Conservation (phyloP, 2,329 filamentous ascomycete species). For the Scytalidium lignicola region DNA sequence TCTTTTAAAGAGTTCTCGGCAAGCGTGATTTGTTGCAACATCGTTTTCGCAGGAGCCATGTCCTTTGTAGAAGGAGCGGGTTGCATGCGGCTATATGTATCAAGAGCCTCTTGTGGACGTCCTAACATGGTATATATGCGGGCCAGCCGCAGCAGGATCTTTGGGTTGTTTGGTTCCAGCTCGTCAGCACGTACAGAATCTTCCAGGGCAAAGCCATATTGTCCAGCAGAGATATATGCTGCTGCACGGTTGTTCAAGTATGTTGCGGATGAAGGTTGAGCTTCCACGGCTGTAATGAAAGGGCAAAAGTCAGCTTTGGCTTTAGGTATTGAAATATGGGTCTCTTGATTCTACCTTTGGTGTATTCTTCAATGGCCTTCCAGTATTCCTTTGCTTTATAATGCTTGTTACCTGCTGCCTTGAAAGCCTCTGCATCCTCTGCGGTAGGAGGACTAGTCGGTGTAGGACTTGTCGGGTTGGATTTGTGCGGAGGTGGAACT, state of each 20-base stretch:
- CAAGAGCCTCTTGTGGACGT: slow-evolving; percentile 78
- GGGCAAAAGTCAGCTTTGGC: background rate
- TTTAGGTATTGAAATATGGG: background rate
- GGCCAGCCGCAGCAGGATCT: slow-evolving; percentile 82
- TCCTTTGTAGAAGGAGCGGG: slow-evolving; percentile 82
- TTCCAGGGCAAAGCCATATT: slow-evolving; percentile 74
- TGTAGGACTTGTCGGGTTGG: slow-evolving; percentile 54
- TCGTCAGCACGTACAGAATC: slow-evolving; percentile 81
- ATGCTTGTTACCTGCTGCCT: slow-evolving; percentile 89
- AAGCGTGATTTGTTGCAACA: slow-evolving; percentile 75
- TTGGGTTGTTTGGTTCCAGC: slow-evolving; percentile 78
- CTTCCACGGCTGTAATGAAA: slow-evolving; percentile 67
- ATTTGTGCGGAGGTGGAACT: slow-evolving; percentile 67
- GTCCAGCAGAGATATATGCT: slow-evolving; percentile 83
- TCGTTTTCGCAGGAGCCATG: slow-evolving; percentile 73
- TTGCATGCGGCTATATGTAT: slow-evolving; percentile 74
- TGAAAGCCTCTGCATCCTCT: slow-evolving; percentile 86
- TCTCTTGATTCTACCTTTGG: slow-evolving; percentile 64
- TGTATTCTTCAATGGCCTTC: slow-evolving; percentile 87
- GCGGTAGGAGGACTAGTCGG: slow-evolving; percentile 33
- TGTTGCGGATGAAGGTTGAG: slow-evolving; percentile 78
- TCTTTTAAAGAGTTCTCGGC: slow-evolving; percentile 72
- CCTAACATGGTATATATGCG: slow-evolving; percentile 87
- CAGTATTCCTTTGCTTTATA: slow-evolving; percentile 93
- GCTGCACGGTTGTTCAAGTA: slow-evolving; percentile 95